phyloP scores from a whole-genome alignment of 2,329 filamentous ascomycete genomes.

The Fusarium odoratissimum region DNA sequence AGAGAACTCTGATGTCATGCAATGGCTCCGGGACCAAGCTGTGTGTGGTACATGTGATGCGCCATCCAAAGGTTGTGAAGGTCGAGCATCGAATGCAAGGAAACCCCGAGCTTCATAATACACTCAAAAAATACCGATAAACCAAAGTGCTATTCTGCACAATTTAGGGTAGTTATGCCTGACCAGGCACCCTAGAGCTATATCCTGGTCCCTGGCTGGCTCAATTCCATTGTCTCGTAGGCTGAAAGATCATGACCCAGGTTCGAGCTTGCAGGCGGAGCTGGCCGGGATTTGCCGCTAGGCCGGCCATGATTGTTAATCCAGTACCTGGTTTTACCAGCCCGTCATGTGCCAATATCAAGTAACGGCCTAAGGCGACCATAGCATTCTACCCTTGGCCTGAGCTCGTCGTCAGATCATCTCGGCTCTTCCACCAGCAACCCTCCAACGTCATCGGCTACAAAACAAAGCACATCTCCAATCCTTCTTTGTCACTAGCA shows the following conservation, averaged over 20 bases:
- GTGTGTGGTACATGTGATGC: neutral
- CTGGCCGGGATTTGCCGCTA: conserved; percentile 43
- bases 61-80: neutral
- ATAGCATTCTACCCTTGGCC: conserved; percentile 3
- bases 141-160: neutral
- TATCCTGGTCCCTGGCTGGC: conserved; percentile 21
- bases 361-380: conserved; percentile 31
- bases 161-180: conserved; percentile 9
- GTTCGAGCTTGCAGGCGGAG: conserved; percentile 36
- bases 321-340: conserved; percentile 8
- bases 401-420: conserved; percentile 42
- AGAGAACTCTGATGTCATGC: conserved; percentile 21
- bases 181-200: conserved; percentile 11
- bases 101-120: neutral
- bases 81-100: neutral
- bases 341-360: rapidly evolving
- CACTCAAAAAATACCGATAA: neutral
- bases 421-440: conserved; percentile 30
- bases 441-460: conserved; percentile 45
- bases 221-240: conserved; percentile 34
- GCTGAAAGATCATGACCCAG: conserved; percentile 22
- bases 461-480: conserved; percentile 35
- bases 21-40: neutral
- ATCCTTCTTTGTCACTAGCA: conserved; percentile 14
- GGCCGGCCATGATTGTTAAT: conserved; percentile 20